These are phyloP conservation scores for Lentinula aciculospora DNA, from an alignment of 768 basidiomycete genomes.

Conservation along the genomic window DNA sequence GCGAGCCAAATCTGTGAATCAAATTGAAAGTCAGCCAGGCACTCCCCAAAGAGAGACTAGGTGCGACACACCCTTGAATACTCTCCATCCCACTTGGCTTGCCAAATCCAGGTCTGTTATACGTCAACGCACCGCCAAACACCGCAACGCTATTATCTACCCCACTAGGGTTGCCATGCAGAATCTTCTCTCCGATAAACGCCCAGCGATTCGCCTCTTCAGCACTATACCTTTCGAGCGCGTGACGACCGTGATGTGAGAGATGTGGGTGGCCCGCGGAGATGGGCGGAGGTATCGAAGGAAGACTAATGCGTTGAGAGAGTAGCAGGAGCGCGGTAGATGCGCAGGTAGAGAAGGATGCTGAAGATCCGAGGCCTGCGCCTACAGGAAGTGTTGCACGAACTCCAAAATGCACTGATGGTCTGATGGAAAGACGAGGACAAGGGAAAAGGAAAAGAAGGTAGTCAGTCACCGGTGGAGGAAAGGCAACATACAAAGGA, in stretches of 20 bases:
- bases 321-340: constrained; percentile 77
- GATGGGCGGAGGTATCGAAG: constrained; percentile 43
- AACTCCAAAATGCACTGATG: constrained; percentile 71
- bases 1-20: constrained; percentile 71
- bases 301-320: constrained; percentile 59
- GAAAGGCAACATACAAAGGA: background rate
- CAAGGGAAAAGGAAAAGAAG: constrained; percentile 12
- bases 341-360: constrained; percentile 88
- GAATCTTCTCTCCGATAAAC: constrained; percentile 90
- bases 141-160: constrained; percentile 95
- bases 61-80: constrained; percentile 90
- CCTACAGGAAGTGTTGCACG: constrained; percentile 91
- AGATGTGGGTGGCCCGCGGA: constrained; percentile 52
- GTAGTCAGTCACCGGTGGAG: background rate
- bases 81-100: constrained; percentile 78
- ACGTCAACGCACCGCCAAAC: constrained; percentile 88
- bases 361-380: constrained; percentile 95
- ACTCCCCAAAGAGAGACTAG: background rate
- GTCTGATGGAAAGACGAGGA: constrained; percentile 35
- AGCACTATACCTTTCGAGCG: constrained; percentile 57
- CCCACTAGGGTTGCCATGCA: constrained; percentile 96
- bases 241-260: constrained; percentile 60
- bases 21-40: background rate
- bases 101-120: constrained; percentile 75
- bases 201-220: constrained; percentile 90